A percentile compares a stretch with the other conserved stretches of the same genome.
phyloP scores from a whole-genome alignment of 257 asterid species.

The Solanum bulbocastanum region DNA sequence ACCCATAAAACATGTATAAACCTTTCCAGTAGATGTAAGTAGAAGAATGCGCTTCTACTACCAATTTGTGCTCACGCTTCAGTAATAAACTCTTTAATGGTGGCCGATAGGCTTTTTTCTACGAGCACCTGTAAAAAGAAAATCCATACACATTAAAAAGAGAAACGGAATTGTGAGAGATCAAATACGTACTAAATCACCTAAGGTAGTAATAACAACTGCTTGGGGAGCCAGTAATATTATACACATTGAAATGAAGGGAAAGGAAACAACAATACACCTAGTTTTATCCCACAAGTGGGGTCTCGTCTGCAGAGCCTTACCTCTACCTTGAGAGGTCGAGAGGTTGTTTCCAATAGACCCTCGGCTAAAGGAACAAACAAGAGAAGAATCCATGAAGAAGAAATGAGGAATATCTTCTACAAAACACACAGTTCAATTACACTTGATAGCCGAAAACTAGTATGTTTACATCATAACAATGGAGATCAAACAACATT shows the following conservation, averaged over 20 bases:
- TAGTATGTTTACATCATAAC: neutral
- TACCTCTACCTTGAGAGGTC: neutral
- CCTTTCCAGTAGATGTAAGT: neutral
- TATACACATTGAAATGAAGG: neutral
- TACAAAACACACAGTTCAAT: neutral
- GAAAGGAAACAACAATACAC: neutral
- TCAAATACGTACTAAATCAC: neutral
- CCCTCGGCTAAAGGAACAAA: neutral
- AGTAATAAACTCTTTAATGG: neutral
- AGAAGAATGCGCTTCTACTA: neutral
- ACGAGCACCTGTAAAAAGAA: conserved; percentile 11
- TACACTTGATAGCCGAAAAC: neutral
- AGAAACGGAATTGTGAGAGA: neutral
- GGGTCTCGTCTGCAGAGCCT: neutral
- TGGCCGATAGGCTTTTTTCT: conserved; percentile 18
- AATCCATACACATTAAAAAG: neutral
- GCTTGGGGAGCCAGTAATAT: neutral
- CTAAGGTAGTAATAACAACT: neutral
- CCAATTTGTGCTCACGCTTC: neutral
- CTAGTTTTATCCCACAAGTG: neutral
- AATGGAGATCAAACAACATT: neutral
- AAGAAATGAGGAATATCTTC: neutral
- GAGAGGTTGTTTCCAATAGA: too few species aligned
- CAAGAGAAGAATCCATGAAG: neutral
- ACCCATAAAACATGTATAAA: neutral